Conservation (phyloP, 169 alveolate genomes). For the Plasmodium gonderi region DNA sequence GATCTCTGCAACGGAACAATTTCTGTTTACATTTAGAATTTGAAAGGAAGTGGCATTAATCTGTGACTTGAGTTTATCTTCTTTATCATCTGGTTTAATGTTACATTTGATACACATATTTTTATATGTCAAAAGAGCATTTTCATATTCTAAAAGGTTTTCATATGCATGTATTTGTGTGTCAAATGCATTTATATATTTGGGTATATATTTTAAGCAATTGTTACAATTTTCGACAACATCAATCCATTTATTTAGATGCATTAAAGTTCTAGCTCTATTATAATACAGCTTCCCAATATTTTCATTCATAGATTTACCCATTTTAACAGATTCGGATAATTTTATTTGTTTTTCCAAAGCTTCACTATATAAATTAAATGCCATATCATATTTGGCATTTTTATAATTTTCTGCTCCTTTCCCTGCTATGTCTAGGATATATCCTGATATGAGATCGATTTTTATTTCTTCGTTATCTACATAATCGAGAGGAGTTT, state of each 20-base stretch:
- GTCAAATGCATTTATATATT: conserved; percentile 82
- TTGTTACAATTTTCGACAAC: conserved; percentile 81
- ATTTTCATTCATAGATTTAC: conserved; percentile 76
- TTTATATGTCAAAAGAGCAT: conserved; percentile 75
- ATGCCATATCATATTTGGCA: conserved; percentile 76
- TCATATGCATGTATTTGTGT: conserved; percentile 84
- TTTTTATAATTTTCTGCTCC: conserved; percentile 81
- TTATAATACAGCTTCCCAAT: conserved; percentile 84
- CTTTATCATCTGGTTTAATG: conserved; percentile 78
- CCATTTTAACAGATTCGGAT: conserved; percentile 16
- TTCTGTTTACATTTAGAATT: conserved; percentile 75
- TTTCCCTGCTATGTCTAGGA: conserved; percentile 80
- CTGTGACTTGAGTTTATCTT: conserved; percentile 76
- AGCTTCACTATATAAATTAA: conserved; percentile 79
- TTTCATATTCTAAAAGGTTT: conserved; percentile 81
- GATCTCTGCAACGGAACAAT: conserved; percentile 77
- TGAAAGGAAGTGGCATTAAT: conserved; percentile 83
- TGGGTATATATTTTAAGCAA: conserved; percentile 81
- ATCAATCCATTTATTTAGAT: conserved; percentile 82
- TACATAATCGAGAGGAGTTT: conserved; percentile 80
- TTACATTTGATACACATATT: conserved; percentile 81
- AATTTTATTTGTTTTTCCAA: conserved; percentile 77
- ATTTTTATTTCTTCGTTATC: conserved; percentile 62
- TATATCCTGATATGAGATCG: conserved; percentile 75
- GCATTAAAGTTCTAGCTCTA: conserved; percentile 84